Percentiles rank a stretch among this genome's conserved stretches.
phyloP scores from a whole-genome alignment of 2,329 filamentous ascomycete genomes.

The Helotiales sp. region DNA sequence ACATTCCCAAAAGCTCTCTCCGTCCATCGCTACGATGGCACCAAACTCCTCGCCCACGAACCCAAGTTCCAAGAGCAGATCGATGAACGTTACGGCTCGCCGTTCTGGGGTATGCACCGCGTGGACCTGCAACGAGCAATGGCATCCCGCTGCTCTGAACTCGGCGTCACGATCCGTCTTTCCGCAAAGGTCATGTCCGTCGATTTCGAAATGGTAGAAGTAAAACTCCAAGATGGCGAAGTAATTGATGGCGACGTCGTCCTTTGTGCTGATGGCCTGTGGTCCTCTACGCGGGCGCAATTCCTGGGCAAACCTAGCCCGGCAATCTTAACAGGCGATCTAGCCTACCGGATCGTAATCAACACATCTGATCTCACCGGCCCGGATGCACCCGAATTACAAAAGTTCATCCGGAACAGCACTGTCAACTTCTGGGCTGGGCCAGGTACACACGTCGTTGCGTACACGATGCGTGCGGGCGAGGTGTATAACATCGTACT shows the following conservation, averaged over 20 bases:
- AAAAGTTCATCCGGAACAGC: constrained; percentile 57
- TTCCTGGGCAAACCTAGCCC: constrained; percentile 53
- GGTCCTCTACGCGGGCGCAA: constrained; percentile 60
- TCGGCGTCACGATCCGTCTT: constrained; percentile 48
- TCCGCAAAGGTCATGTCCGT: constrained; percentile 44
- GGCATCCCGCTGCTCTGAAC: constrained; percentile 45
- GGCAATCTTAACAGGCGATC: constrained; percentile 64
- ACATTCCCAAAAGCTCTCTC: constrained; percentile 52
- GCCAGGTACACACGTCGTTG: constrained; percentile 63
- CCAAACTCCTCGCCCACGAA: constrained; percentile 38
- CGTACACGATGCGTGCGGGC: constrained; percentile 64
- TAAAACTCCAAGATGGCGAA: constrained; percentile 36
- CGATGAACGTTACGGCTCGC: constrained; percentile 28
- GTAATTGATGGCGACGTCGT: constrained; percentile 58
- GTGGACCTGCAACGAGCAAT: constrained; percentile 54
- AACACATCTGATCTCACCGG: constrained; percentile 57
- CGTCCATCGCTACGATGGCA: constrained; percentile 58
- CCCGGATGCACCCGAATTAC: constrained; percentile 50
- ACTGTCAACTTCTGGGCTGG: constrained; percentile 68
- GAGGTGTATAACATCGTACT: constrained; percentile 69
- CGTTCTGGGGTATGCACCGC: constrained; percentile 54
- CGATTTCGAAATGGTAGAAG: constrained; percentile 32
- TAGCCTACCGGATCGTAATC: constrained; percentile 68
- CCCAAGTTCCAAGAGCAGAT: constrained; percentile 38
- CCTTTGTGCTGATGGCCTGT: constrained; percentile 67